These are phyloP conservation scores for Bothriochloa decipiens DNA, from an alignment of 176 grass and related monocot species.

Conservation along the genomic window DNA sequence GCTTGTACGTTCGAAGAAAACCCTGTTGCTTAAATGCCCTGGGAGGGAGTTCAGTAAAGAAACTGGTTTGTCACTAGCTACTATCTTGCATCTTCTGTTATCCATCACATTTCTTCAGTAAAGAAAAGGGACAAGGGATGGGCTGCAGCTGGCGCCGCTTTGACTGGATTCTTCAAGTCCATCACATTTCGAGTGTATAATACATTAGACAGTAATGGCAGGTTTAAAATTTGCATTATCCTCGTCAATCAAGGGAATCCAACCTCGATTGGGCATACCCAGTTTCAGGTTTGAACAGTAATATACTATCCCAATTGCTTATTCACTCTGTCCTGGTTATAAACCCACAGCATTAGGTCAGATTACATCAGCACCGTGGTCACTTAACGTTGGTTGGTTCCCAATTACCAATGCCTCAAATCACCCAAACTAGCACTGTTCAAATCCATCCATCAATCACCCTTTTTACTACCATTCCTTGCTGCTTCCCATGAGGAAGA, in stretches of 20 bases:
- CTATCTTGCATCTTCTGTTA: neutral
- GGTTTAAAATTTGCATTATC: constrained; percentile 45
- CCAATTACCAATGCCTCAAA: constrained; percentile 37
- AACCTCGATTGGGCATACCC: constrained; percentile 23
- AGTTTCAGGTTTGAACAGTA: constrained; percentile 29
- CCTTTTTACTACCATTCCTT: constrained; percentile 13
- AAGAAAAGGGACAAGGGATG: neutral
- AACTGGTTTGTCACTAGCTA: neutral
- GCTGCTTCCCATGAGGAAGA: constrained; percentile 45
- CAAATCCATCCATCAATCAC: constrained; percentile 14
- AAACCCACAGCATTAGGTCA: constrained; percentile 36
- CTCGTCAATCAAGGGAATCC: constrained; percentile 50
- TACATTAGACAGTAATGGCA: neutral
- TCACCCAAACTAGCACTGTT: constrained; percentile 26
- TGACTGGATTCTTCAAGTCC: neutral
- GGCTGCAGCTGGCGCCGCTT: neutral
- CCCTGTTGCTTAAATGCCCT: neutral
- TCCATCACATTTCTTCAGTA: too few species aligned
- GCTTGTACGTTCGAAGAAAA: neutral
- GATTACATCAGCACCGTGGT: constrained; percentile 47
- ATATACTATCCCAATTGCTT: constrained; percentile 27
- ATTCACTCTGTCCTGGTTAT: constrained; percentile 28
- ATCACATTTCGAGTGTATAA: neutral
- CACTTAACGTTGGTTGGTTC: constrained; percentile 1
- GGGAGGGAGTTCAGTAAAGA: neutral